phyloP scores from a whole-genome alignment of 1,139 yeast genomes.

The Taiozyma onychis region DNA sequence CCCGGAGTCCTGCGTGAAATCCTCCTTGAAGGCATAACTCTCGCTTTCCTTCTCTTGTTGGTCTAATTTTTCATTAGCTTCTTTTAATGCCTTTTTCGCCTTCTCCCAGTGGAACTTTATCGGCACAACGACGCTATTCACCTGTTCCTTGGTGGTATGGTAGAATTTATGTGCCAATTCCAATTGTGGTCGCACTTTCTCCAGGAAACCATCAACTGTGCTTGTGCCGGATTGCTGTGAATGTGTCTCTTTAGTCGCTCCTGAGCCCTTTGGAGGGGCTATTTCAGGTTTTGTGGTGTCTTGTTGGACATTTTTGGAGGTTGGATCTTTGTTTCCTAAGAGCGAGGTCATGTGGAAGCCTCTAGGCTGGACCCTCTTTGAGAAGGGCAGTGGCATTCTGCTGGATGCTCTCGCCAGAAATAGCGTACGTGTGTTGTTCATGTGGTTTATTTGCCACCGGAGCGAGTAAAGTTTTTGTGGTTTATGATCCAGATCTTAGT shows the following conservation, averaged over 20 bases:
- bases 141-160: slow-evolving; percentile 8
- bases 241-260: background rate
- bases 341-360: background rate
- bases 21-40: slow-evolving; percentile 28
- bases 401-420: background rate
- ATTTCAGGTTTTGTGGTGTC: background rate
- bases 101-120: slow-evolving; percentile 24
- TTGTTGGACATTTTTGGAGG: background rate
- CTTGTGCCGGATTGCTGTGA: background rate
- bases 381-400: background rate
- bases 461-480: background rate
- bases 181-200: slow-evolving; percentile 18
- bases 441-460: background rate
- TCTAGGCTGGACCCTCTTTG: background rate
- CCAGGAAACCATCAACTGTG: slow-evolving; percentile 3
- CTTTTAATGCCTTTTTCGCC: slow-evolving; percentile 29
- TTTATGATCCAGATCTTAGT: background rate
- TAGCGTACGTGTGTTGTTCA: background rate
- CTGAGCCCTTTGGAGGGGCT: background rate
- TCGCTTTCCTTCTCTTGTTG: slow-evolving; percentile 29
- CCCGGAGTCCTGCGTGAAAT: slow-evolving; percentile 20
- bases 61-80: slow-evolving; percentile 30
- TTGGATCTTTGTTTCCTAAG: background rate
- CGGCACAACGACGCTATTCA: slow-evolving; percentile 10
- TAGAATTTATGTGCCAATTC: slow-evolving; percentile 15